A percentile compares a stretch with the other conserved stretches of the same genome.
These are phyloP conservation scores for Epichloe glyceriae DNA, from an alignment of 2,329 filamentous ascomycete species.

Conservation along the genomic window DNA sequence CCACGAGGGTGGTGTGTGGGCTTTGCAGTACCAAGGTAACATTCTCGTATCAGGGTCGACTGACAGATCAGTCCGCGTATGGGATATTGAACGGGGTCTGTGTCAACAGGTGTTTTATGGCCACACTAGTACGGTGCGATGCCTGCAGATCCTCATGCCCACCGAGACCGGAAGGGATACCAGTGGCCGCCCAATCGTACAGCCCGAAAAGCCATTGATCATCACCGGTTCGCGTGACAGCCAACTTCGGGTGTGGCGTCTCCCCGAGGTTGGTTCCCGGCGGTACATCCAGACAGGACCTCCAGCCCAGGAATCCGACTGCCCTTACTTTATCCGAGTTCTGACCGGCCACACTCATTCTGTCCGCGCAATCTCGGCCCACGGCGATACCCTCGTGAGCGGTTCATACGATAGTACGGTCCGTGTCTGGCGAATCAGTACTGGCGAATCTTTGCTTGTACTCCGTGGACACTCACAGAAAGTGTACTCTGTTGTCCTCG, in stretches of 20 bases:
- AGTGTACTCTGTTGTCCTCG: constrained; percentile 93
- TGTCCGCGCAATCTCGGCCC: constrained; percentile 86
- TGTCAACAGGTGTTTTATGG: constrained; percentile 96
- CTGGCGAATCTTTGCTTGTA: constrained; percentile 73
- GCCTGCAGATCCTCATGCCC: constrained; percentile 86
- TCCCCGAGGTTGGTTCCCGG: constrained; percentile 68
- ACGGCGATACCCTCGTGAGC: constrained; percentile 91
- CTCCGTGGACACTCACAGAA: constrained; percentile 82
- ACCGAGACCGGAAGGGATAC: constrained; percentile 58
- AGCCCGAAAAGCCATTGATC: constrained; percentile 88
- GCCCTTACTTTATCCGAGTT: constrained; percentile 86
- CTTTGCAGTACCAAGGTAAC: constrained; percentile 90
- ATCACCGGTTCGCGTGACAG: constrained; percentile 96
- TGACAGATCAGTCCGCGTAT: constrained; percentile 94
- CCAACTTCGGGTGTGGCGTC: constrained; percentile 83
- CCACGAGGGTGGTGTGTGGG: constrained; percentile 96
- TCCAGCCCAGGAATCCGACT: constrained; percentile 62
- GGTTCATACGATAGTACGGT: constrained; percentile 95
- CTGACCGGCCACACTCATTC: constrained; percentile 82
- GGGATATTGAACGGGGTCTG: constrained; percentile 88
- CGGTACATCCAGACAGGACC: constrained; percentile 69
- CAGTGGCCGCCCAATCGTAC: constrained; percentile 67
- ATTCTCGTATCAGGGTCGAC: constrained; percentile 92
- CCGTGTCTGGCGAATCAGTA: constrained; percentile 94
- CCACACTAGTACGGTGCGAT: constrained; percentile 93